Percentiles rank a stretch among this genome's conserved stretches.
Evolutionary conservation across 768 basidiomycete genomes (phyloP).

Genomic region (Royoungia palumana): DNA sequence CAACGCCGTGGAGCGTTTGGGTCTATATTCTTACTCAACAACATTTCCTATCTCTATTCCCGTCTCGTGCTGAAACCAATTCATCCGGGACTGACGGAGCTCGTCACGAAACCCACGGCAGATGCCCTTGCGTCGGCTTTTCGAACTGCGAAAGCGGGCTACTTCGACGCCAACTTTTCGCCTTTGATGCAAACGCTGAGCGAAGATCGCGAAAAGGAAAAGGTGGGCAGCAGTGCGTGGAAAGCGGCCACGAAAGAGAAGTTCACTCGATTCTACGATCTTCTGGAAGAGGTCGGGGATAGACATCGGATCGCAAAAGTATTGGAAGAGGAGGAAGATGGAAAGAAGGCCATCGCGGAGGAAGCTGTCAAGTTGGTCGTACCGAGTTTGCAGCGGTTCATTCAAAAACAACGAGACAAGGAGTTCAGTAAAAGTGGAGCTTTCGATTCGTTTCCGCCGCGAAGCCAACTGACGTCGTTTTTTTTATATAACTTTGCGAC

Average conservation of each 20-base stretch:
- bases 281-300: slow-evolving; percentile 76
- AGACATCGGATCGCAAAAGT: slow-evolving; percentile 67
- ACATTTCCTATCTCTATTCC: slow-evolving; percentile 64
- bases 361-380: slow-evolving; percentile 77
- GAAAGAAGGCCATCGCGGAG: slow-evolving; percentile 56
- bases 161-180: slow-evolving; percentile 81
- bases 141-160: slow-evolving; percentile 78
- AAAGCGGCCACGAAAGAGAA: slow-evolving; percentile 75
- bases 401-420: slow-evolving; percentile 71
- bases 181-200: slow-evolving; percentile 64
- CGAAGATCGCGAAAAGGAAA: slow-evolving; percentile 46
- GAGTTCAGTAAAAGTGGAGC: slow-evolving; percentile 81
- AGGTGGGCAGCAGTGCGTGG: slow-evolving; percentile 40
- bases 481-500: neutral
- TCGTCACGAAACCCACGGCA: slow-evolving; percentile 60
- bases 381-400: slow-evolving; percentile 70
- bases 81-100: slow-evolving; percentile 41
- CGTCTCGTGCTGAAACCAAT: slow-evolving; percentile 53
- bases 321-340: slow-evolving; percentile 66
- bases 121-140: slow-evolving; percentile 66
- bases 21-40: slow-evolving; percentile 79
- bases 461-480: neutral
- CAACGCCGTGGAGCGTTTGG: slow-evolving; percentile 62
- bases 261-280: slow-evolving; percentile 76
- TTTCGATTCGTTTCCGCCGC: slow-evolving; percentile 6